Evolutionary conservation across 768 basidiomycete genomes (phyloP), one percentile per base, ranked within the genome.

Genomic region (Boletellus ananas): DNA sequence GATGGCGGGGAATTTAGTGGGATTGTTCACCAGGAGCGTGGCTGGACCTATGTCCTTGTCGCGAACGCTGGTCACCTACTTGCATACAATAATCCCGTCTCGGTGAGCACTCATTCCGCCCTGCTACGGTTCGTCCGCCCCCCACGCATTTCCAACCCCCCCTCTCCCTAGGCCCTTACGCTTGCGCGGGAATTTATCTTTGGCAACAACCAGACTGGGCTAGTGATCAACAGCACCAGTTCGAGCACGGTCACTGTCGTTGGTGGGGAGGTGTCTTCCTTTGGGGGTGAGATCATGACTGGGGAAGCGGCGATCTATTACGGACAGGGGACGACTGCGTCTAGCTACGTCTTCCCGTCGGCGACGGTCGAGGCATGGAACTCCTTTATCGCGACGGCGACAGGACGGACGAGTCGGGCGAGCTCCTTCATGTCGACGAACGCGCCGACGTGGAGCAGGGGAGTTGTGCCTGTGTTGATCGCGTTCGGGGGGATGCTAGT

Each of bases 1-100:
- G 81, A 84, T 43, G 58, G 62, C 0, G 79, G 79, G 13, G 67
- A 78, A 42, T 73, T 80, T 43, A 83, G 78, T 0, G 86, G 86
- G 0, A 81, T 86, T 23, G 76, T 87, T 16, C 85, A 85, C 58
- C 84, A 87, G 62, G 87, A 88, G 66, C 78, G 87, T 33, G 78
- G 77, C 27, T 84, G 76, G 64, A 74, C 63, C n/a, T 78, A 75
- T 36, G 65, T 70, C 13, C 59, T 77, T 21, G 59, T 73, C 33
- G 60, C 58, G 20, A 63, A 59, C 36, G 70, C 74, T 0, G 74
- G 75, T 14, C 73, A 74, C 46, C 65, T 74, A 20, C 57, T 74
- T 2, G 63, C 64, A 0, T 42, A 65, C 34, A 58, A 27, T 34
- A 64, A 69, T 18, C 76, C 76, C 1, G 46, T 50, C 33, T 66